Evolutionary conservation across 2,329 filamentous ascomycete species (phyloP).

Genomic region (Ceratocystiopsis sp.): DNA sequence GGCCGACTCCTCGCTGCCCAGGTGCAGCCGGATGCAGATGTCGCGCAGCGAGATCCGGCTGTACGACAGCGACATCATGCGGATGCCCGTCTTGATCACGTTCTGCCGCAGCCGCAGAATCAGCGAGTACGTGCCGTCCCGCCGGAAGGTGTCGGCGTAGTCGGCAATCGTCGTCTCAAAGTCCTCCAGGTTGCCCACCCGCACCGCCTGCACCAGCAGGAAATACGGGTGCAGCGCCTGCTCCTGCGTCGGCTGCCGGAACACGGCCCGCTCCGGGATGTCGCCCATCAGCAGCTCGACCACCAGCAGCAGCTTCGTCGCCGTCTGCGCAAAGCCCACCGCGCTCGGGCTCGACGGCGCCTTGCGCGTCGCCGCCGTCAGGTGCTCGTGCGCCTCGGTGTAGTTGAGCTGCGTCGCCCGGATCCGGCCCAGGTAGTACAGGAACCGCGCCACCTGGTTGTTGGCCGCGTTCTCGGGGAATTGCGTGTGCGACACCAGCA

Average conservation of each 20-base stretch:
- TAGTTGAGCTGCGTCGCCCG: slow-evolving; percentile 92
- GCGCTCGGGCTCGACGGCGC: slow-evolving; percentile 80
- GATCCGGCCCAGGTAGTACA: slow-evolving; percentile 95
- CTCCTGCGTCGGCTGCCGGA: slow-evolving; percentile 79
- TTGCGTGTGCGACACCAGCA: slow-evolving; percentile 86
- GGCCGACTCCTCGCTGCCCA: slow-evolving; percentile 91
- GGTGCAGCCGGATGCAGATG: slow-evolving; percentile 85
- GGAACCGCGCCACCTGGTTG: slow-evolving; percentile 92
- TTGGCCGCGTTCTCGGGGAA: slow-evolving; percentile 91
- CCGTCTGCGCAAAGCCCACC: slow-evolving; percentile 86
- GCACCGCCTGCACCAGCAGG: slow-evolving; percentile 82
- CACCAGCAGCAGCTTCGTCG: slow-evolving; percentile 88
- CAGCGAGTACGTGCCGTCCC: slow-evolving; percentile 87
- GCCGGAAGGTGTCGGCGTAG: slow-evolving; percentile 71
- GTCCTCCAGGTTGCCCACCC: slow-evolving; percentile 87
- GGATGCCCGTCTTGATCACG: slow-evolving; percentile 97
- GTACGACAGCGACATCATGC: slow-evolving; percentile 98
- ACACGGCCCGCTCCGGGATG: slow-evolving; percentile 86
- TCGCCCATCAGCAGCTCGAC: slow-evolving; percentile 97
- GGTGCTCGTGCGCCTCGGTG: slow-evolving; percentile 88
- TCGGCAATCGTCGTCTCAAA: slow-evolving; percentile 77
- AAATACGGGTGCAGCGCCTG: slow-evolving; percentile 83
- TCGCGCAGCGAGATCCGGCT: slow-evolving; percentile 92
- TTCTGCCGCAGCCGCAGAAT: slow-evolving; percentile 92
- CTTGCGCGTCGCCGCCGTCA: slow-evolving; percentile 87